Percentiles rank a stretch among this genome's conserved stretches.
phyloP scores from a whole-genome alignment of 345 rosid species.

The Eucalyptus regnans region DNA sequence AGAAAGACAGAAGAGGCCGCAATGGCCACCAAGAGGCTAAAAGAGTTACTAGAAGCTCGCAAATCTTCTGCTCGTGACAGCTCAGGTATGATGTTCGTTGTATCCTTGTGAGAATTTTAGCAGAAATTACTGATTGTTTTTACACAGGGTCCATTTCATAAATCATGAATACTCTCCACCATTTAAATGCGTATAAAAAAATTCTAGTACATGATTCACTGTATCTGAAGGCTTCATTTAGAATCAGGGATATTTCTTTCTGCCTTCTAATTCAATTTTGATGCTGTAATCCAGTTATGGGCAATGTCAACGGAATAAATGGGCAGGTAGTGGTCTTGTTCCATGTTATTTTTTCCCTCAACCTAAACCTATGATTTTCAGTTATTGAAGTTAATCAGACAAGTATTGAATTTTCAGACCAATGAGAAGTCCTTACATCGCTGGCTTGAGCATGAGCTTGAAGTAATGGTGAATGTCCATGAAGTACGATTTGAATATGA shows the following conservation, averaged over 20 bases:
- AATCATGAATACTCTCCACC: neutral
- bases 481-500: slow-evolving; percentile 97
- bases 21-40: slow-evolving; percentile 93
- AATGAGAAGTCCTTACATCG: slow-evolving; percentile 90
- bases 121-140: neutral
- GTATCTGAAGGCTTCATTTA: neutral
- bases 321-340: slow-evolving; percentile 53
- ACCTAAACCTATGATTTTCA: neutral
- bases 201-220: neutral
- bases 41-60: slow-evolving; percentile 95
- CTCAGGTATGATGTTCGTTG: slow-evolving; percentile 24
- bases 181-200: neutral
- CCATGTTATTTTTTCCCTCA: neutral
- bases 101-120: neutral
- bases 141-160: neutral
- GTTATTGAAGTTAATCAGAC: neutral
- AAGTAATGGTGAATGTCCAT: slow-evolving; percentile 98
- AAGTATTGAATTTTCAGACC: slow-evolving; percentile 24
- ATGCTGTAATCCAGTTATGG: slow-evolving; percentile 34
- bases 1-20: slow-evolving; percentile 99
- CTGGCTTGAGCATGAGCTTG: slow-evolving; percentile 95
- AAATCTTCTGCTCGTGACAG: slow-evolving; percentile 78
- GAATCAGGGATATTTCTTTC: neutral
- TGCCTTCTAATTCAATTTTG: slow-evolving; percentile 15
- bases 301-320: slow-evolving; percentile 67